phyloP scores from a whole-genome alignment of 768 basidiomycete genomes.

The Mycena rosella region DNA sequence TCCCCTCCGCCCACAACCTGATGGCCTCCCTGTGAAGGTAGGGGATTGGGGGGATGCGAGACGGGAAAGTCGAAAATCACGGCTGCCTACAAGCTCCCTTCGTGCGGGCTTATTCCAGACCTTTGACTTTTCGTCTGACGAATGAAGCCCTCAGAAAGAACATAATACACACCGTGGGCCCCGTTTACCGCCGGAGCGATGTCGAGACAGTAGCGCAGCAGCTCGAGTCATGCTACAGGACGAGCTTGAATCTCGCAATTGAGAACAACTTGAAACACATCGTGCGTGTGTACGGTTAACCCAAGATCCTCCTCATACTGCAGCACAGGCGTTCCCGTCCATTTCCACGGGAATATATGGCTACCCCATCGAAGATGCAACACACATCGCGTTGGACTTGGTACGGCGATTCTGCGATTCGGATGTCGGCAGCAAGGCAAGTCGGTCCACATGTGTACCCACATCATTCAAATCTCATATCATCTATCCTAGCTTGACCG shows the following conservation, averaged over 20 bases:
- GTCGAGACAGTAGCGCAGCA: constrained; percentile 61
- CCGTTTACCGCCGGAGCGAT: constrained; percentile 64
- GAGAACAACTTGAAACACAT: constrained; percentile 73
- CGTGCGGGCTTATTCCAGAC: constrained; percentile 60
- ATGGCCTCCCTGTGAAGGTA: constrained; percentile 57
- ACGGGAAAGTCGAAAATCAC: constrained; percentile 87
- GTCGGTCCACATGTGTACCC: constrained; percentile 38
- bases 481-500: constrained; percentile 66
- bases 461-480: background rate
- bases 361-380: constrained; percentile 81
- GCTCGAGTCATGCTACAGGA: constrained; percentile 77
- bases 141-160: constrained; percentile 61
- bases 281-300: constrained; percentile 54
- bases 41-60: constrained; percentile 72
- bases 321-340: constrained; percentile 79
- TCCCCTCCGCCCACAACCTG: background rate
- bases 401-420: constrained; percentile 71
- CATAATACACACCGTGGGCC: constrained; percentile 88
- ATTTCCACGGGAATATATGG: constrained; percentile 86
- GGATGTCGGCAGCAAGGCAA: constrained; percentile 61
- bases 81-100: constrained; percentile 78
- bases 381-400: constrained; percentile 74
- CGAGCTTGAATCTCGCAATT: constrained; percentile 71
- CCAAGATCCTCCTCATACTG: background rate
- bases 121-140: background rate